These are phyloP conservation scores for Colletotrichum musae DNA, from an alignment of 2,329 filamentous ascomycete genomes.

Conservation along the genomic window DNA sequence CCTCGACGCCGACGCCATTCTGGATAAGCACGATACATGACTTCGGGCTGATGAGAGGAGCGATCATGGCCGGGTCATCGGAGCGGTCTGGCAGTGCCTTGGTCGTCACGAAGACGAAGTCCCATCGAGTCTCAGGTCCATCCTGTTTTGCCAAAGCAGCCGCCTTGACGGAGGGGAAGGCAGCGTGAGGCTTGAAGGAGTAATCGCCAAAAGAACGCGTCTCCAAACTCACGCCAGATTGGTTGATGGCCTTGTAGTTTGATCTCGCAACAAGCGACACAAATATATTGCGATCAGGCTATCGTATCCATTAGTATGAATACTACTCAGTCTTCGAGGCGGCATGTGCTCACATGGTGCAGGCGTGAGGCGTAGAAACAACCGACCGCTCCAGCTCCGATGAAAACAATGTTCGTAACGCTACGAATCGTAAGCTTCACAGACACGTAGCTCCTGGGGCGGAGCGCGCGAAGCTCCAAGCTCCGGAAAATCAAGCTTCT, in stretches of 20 bases:
- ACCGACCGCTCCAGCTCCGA: conserved; percentile 80
- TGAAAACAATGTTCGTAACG: conserved; percentile 73
- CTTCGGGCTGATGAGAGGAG: conserved; percentile 68
- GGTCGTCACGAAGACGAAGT: conserved; percentile 79
- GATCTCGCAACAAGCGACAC: conserved; percentile 82
- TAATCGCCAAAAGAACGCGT: conserved; percentile 79
- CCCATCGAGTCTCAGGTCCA: conserved; percentile 49
- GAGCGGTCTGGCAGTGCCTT: conserved; percentile 77
- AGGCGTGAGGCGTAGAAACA: conserved; percentile 81
- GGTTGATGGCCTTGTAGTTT: conserved; percentile 76
- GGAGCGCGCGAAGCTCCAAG: too few relatives aligned
- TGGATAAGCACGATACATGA: conserved; percentile 78
- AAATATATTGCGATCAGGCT: conserved; percentile 66
- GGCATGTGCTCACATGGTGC: conserved; percentile 64
- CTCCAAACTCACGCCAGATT: conserved; percentile 73
- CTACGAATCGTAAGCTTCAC: conserved; percentile 45
- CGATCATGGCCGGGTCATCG: conserved; percentile 73
- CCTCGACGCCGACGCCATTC: conserved; percentile 80
- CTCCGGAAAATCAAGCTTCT: too few relatives aligned
- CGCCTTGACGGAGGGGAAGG: conserved; percentile 74
- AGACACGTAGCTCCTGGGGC: background rate
- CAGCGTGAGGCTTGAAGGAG: conserved; percentile 71
- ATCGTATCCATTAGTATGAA: conserved; percentile 39
- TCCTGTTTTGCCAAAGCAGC: conserved; percentile 53
- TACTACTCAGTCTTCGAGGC: conserved; percentile 1